These are phyloP conservation scores for Colletotrichum shisoi DNA, from an alignment of 2,329 filamentous ascomycete genomes.

Conservation along the genomic window DNA sequence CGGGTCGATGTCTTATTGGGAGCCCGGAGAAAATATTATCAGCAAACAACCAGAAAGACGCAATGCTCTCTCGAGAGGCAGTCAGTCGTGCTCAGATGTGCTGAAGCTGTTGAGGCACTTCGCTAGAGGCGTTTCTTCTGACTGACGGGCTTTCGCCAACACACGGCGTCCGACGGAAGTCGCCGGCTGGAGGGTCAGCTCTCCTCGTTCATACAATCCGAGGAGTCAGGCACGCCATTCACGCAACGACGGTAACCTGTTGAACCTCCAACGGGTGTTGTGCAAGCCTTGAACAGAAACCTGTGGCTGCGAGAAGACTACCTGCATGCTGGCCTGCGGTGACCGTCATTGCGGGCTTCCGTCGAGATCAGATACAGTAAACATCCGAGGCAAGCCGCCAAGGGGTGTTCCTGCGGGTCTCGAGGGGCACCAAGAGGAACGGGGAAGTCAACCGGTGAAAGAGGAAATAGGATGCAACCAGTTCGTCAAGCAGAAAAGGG, in stretches of 20 bases:
- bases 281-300: not conserved
- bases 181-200: not conserved
- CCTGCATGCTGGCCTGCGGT: constrained; percentile 23
- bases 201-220: not conserved
- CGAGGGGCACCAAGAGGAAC: constrained; percentile 16
- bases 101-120: not conserved
- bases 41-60: not conserved
- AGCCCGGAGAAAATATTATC: not conserved
- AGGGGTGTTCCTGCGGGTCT: constrained; percentile 28
- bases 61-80: not conserved
- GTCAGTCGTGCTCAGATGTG: not conserved
- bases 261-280: not conserved
- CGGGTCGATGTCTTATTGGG: not conserved
- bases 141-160: not conserved
- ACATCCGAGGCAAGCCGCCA: constrained; percentile 24
- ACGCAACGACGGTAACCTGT: not conserved
- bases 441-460: constrained; percentile 9
- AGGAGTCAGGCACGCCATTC: not conserved
- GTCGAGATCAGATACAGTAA: constrained; percentile 33
- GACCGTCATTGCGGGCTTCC: constrained; percentile 20
- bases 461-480: constrained; percentile 5
- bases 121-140: not conserved
- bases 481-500: constrained; percentile 17
- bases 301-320: constrained; percentile 26
- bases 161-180: not conserved